Base-by-base conservation (phyloP, 441 rosid species). In the Euphorbia schlechtendalii region DNA sequence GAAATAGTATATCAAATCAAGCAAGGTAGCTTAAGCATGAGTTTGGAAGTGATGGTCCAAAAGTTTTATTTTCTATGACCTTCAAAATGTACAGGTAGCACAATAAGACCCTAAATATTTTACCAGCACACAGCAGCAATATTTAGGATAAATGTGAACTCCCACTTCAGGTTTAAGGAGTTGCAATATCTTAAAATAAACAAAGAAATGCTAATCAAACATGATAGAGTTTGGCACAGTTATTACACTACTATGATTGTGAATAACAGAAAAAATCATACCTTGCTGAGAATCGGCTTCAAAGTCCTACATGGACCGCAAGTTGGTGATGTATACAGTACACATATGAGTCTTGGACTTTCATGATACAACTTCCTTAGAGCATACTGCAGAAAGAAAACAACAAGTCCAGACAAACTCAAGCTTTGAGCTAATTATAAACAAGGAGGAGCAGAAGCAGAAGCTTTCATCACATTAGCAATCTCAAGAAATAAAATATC, bases 301-400 rank as follows among this genome's bases (percentile, higher is more conserved):
- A 94, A 81, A 52, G 97, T 94, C 69, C 97, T 83, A 71, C 99
- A 94, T 56, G 97, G 99, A 73, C 99, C 99, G 69, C 99, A 94
- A 36, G 97, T 88, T 70, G 96, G 97, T 60, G 97, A 53, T 20
- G 99, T 94, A 72, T 90, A 88, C 21, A 94, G 78, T 52, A 94
- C 97, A 68, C 88, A 84, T 63, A 90, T 65, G 74, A 90, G 92
- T 78, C 99, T 82, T 24, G 92, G 90, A 76, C 99, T 94, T 80
- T 86, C 97, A 73, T 90, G 99, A 77, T 94, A 94, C 79, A 94
- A 68, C 65, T 94, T 94, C 63, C 99, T 86, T 43, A 94, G 78
- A 69, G 97, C 87, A 84, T 93, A 93, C 97, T 93, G 84, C 65
- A 51, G 55, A 48, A 58, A 24, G 28, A 48, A 58, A 56, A 73